These are phyloP conservation scores for Fusarium coffeatum DNA, from an alignment of 2,329 filamentous ascomycete genomes.

Conservation along the genomic window DNA sequence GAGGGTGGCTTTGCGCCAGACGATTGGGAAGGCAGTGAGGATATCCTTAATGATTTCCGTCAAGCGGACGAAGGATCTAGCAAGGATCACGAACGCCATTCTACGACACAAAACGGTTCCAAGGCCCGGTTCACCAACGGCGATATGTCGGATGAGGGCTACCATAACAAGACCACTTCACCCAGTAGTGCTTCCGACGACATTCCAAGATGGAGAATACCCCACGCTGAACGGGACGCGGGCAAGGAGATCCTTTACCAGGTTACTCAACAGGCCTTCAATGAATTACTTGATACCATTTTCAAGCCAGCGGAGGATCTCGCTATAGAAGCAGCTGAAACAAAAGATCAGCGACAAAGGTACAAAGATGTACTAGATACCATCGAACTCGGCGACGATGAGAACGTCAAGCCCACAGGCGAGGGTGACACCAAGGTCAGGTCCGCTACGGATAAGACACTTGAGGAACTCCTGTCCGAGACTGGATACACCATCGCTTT, in stretches of 20 bases:
- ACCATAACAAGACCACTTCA: conserved; percentile 78
- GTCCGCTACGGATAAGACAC: conserved; percentile 41
- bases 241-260: conserved; percentile 92
- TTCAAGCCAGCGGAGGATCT: conserved; percentile 86
- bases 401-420: conserved; percentile 37
- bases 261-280: conserved; percentile 89
- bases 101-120: conserved; percentile 78
- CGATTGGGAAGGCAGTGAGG: conserved; percentile 71
- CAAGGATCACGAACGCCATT: conserved; percentile 54
- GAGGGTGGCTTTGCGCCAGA: conserved; percentile 76
- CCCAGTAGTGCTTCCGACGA: conserved; percentile 78
- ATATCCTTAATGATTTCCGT: conserved; percentile 59
- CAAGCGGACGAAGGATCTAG: conserved; percentile 58
- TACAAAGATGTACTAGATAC: conserved; percentile 62
- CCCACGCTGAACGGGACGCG: conserved; percentile 82
- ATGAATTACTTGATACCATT: conserved; percentile 87
- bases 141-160: conserved; percentile 73
- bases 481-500: conserved; percentile 60
- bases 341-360: conserved; percentile 69
- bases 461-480: conserved; percentile 55
- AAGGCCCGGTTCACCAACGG: conserved; percentile 83
- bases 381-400: conserved; percentile 50
- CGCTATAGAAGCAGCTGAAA: conserved; percentile 74
- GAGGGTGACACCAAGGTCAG: conserved; percentile 26
- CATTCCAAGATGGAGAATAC: conserved; percentile 82